Percentiles rank a stretch among this genome's conserved stretches.
phyloP scores from a whole-genome alignment of 441 rosid species.

The Codiaeum variegatum region DNA sequence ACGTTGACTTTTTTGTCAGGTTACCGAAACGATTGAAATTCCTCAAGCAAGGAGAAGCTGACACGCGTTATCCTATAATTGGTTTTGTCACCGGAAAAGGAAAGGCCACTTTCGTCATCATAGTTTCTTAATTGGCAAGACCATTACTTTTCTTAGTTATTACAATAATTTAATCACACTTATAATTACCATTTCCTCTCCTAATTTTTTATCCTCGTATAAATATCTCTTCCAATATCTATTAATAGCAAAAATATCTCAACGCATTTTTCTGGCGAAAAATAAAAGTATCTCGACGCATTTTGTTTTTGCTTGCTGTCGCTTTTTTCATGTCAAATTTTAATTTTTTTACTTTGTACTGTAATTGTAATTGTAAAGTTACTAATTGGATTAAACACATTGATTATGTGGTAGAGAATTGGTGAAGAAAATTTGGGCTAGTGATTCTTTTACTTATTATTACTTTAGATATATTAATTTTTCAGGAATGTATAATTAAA shows the following conservation, averaged over 20 bases:
- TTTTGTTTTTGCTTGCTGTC: too few relatives aligned
- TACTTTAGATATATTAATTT: too few relatives aligned
- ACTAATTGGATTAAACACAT: too few relatives aligned
- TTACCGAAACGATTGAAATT: slow-evolving; percentile 34
- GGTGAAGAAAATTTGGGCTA: too few relatives aligned
- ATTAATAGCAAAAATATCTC: neutral
- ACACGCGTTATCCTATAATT: slow-evolving; percentile 24
- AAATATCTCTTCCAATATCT: neutral
- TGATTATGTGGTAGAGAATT: too few relatives aligned
- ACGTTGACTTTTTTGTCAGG: slow-evolving; percentile 22
- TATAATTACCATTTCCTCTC: neutral
- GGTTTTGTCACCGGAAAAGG: slow-evolving; percentile 3
- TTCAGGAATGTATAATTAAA: too few relatives aligned
- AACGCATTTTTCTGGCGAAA: neutral
- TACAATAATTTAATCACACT: neutral
- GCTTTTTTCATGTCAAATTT: too few relatives aligned
- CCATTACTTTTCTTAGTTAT: neutral
- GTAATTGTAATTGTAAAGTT: too few relatives aligned
- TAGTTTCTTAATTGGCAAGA: neutral
- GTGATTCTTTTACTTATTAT: too few relatives aligned
- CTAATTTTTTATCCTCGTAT: neutral
- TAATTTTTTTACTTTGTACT: too few relatives aligned
- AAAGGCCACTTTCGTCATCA: slow-evolving; percentile 17
- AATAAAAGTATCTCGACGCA: too few relatives aligned
- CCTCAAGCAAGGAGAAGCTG: slow-evolving; percentile 1